Conservation (phyloP, 2,329 filamentous ascomycete genomes). For the Colletotrichum nymphaeae region DNA sequence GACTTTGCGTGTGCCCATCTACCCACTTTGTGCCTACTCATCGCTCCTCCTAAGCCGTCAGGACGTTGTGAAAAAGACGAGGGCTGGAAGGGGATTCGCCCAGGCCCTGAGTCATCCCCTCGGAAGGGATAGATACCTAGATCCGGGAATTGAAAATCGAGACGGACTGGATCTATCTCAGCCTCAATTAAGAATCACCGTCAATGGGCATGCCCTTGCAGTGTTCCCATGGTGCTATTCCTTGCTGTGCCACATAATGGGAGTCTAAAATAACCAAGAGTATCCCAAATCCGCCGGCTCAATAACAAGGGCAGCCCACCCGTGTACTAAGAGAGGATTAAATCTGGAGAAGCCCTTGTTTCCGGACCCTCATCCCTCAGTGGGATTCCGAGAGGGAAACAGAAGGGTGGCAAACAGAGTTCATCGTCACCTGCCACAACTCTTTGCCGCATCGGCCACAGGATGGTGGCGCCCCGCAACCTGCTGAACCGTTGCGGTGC, state of each 20-base stretch:
- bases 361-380: neutral
- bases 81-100: neutral
- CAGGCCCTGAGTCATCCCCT: constrained; percentile 5
- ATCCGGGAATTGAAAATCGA: neutral
- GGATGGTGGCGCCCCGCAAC: neutral
- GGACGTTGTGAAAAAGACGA: neutral
- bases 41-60: neutral
- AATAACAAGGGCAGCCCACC: constrained; percentile 21
- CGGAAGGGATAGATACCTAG: constrained; percentile 1
- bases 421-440: neutral
- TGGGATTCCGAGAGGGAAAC: neutral
- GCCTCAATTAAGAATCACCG: constrained; percentile 15
- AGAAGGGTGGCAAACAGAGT: neutral
- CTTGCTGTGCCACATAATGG: constrained; percentile 25
- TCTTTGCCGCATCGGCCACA: constrained; percentile 17
- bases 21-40: neutral
- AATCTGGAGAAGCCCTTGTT: constrained; percentile 14
- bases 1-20: neutral
- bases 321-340: constrained; percentile 13
- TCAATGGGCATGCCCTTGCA: constrained; percentile 3
- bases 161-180: constrained; percentile 21
- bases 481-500: neutral
- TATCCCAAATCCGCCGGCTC: constrained; percentile 9
- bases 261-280: constrained; percentile 6
- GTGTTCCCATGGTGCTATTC: constrained; percentile 19